These are phyloP conservation scores for Fusarium nodosum DNA, from an alignment of 2,329 filamentous ascomycete species.

Conservation along the genomic window DNA sequence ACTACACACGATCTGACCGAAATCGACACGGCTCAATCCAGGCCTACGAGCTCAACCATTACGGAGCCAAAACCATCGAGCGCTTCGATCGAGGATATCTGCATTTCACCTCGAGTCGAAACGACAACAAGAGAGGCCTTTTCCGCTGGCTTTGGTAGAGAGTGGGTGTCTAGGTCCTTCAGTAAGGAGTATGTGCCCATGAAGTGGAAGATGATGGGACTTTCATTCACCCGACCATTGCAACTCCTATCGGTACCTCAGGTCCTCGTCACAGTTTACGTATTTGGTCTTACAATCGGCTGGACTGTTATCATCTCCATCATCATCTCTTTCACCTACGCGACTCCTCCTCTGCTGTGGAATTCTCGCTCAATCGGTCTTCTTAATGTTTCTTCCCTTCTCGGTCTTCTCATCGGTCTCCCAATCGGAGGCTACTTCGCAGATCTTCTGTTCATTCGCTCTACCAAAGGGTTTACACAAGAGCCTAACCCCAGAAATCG, in stretches of 20 bases:
- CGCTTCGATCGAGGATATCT: neutral
- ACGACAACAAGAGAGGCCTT: too few relatives aligned
- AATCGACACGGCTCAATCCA: neutral
- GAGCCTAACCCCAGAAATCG: constrained; percentile 8
- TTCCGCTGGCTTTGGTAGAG: neutral
- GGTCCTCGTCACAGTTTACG: constrained; percentile 8
- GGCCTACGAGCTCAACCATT: neutral
- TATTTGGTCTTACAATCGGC: constrained; percentile 16
- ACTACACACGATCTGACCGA: neutral
- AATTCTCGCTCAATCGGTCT: constrained; percentile 3
- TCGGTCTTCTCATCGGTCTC: constrained; percentile 4
- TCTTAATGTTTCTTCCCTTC: neutral
- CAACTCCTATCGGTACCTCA: neutral
- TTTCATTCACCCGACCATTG: neutral
- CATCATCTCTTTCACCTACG: neutral
- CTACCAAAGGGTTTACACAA: neutral
- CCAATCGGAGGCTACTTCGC: constrained; percentile 4
- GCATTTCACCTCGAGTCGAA: neutral
- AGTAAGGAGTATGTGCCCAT: constrained; percentile 1
- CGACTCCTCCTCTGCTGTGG: constrained; percentile 1
- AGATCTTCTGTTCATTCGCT: constrained; percentile 13
- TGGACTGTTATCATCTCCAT: constrained; percentile 18
- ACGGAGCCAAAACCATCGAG: neutral
- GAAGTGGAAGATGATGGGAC: neutral
- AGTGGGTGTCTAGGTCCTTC: constrained; percentile 2